Conservation (phyloP, 257 asterid species). For the Solanum piurae region DNA sequence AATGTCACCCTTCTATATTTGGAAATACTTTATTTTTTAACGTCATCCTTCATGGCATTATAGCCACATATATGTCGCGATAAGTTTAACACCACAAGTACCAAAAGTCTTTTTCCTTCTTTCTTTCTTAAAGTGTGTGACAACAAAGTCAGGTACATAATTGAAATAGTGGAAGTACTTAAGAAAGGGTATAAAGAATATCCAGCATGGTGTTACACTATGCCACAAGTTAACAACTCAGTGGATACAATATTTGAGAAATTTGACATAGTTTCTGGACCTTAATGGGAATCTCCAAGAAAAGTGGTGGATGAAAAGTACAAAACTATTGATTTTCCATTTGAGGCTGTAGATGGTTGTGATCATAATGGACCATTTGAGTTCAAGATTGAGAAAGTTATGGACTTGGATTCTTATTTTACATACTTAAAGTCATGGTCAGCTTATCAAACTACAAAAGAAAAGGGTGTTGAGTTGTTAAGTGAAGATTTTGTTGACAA, state of each 20-base stretch:
- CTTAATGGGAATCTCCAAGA: slow-evolving; percentile 12
- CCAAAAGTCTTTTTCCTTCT: no score
- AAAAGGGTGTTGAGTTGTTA: slow-evolving; percentile 21
- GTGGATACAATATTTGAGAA: neutral
- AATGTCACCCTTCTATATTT: no score
- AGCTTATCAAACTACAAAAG: slow-evolving; percentile 12
- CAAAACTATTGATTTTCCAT: slow-evolving; percentile 15
- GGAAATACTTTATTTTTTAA: no score
- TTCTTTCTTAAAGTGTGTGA: no score
- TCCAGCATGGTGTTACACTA: no score
- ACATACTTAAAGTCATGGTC: slow-evolving; percentile 20
- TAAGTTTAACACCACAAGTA: no score
- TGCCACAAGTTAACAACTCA: no score
- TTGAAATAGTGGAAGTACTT: no score
- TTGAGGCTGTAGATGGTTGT: slow-evolving; percentile 16
- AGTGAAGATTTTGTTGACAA: slow-evolving; percentile 4
- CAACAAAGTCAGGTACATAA: no score
- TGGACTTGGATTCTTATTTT: slow-evolving; percentile 10
- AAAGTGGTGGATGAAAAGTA: neutral
- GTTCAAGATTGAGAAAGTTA: slow-evolving; percentile 15
- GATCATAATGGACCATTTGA: slow-evolving; percentile 10
- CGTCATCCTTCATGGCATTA: no score
- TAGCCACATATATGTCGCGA: no score
- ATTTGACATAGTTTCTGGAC: neutral
- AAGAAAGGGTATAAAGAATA: no score